A percentile compares a stretch with the other conserved stretches of the same genome.
phyloP scores from a whole-genome alignment of 2,329 filamentous ascomycete species.

The Epichloe festucae region DNA sequence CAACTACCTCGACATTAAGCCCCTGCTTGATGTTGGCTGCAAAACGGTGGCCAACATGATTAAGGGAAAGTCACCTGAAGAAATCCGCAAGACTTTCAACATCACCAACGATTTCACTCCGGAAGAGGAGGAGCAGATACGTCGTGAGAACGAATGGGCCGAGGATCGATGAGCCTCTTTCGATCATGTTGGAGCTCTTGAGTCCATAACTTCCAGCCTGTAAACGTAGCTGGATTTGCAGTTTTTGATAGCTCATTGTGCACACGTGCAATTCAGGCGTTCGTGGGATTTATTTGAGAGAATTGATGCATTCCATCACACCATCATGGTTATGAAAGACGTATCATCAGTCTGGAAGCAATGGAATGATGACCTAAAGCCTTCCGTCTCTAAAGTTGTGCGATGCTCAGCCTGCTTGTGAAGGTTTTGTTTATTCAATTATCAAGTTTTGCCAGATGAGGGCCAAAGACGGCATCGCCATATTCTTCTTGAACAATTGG shows the following conservation, averaged over 20 bases:
- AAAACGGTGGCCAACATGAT: slow-evolving; percentile 99
- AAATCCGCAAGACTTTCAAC: slow-evolving; percentile 99
- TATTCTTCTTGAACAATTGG: background rate
- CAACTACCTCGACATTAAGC: slow-evolving; percentile 99
- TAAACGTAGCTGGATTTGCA: background rate
- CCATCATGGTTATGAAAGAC: background rate
- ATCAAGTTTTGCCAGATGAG: background rate
- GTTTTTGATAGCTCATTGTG: background rate
- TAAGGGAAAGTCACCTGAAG: slow-evolving; percentile 98
- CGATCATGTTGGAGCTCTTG: background rate
- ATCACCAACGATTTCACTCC: slow-evolving; percentile 99
- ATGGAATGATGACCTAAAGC: background rate
- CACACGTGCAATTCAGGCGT: slow-evolving; percentile 10
- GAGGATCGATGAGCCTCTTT: slow-evolving; percentile 52
- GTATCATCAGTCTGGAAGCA: too few species aligned
- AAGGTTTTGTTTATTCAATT: background rate
- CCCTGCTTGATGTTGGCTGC: slow-evolving; percentile 89
- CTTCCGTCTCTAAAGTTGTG: background rate
- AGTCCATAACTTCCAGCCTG: background rate
- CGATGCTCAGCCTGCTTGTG: background rate
- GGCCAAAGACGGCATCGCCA: background rate
- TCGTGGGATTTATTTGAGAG: slow-evolving; percentile 8
- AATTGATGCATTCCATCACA: slow-evolving; percentile 4
- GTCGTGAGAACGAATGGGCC: slow-evolving; percentile 82
- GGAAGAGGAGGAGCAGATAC: slow-evolving; percentile 97